Evolutionary conservation across 768 basidiomycete genomes (phyloP).

Genomic region (Crepidotus variabilis): DNA sequence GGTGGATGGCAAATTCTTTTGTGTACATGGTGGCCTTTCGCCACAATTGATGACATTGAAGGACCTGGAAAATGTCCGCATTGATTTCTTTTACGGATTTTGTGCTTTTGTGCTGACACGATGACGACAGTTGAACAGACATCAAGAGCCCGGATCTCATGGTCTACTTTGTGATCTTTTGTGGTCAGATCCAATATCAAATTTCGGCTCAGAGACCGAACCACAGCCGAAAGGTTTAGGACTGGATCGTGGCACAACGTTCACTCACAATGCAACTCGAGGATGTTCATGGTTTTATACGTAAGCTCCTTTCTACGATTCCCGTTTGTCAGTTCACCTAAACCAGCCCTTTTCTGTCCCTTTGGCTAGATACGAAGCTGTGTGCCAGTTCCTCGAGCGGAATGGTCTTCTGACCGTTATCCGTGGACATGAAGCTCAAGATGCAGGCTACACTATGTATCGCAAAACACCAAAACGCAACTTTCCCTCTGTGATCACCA

Average conservation of each 20-base stretch:
- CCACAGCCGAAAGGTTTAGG: slow-evolving; percentile 43
- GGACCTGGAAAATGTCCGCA: slow-evolving; percentile 39
- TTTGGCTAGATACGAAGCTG: slow-evolving; percentile 65
- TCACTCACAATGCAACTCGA: slow-evolving; percentile 78
- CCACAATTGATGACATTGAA: slow-evolving; percentile 79
- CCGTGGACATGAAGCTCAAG: slow-evolving; percentile 95
- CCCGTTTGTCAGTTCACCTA: background rate
- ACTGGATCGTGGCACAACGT: slow-evolving; percentile 55
- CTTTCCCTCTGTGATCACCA: slow-evolving; percentile 95
- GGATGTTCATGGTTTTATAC: slow-evolving; percentile 94
- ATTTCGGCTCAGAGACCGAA: slow-evolving; percentile 82
- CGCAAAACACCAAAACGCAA: slow-evolving; percentile 92
- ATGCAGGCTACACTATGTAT: slow-evolving; percentile 96
- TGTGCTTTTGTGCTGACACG: background rate
- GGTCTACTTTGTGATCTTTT: slow-evolving; percentile 93
- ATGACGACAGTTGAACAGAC: slow-evolving; percentile 72
- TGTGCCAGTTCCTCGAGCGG: slow-evolving; percentile 89
- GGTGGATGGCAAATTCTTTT: slow-evolving; percentile 94
- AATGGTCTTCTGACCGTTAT: slow-evolving; percentile 92
- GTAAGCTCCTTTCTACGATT: slow-evolving; percentile 40
- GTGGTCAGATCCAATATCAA: slow-evolving; percentile 92
- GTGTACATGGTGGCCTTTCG: slow-evolving; percentile 94
- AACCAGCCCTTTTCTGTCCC: background rate
- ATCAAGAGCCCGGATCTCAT: slow-evolving; percentile 88
- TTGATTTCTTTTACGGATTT: background rate